Base-by-base conservation (phyloP, 345 rosid species). In the Salix udensis region DNA sequence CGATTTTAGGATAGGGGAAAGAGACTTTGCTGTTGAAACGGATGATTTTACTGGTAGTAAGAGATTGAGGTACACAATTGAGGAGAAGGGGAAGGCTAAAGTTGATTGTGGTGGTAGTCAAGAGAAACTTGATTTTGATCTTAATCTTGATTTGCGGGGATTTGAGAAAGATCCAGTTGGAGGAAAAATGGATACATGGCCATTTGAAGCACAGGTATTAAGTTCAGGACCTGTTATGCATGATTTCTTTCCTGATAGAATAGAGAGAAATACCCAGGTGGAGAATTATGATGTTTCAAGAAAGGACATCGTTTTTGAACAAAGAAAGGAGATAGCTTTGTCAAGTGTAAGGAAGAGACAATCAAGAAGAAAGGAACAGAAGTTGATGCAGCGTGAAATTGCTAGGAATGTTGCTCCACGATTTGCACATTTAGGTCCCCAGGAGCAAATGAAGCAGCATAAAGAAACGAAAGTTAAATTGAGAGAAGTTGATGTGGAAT, bases 31-130 rank as follows among this genome's bases (percentile, higher is more conserved):
- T 68, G 76, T 23, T 68, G 78, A 78, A 42, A 37, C 18, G 4
- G 69, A 23, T 10, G 28, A 61, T 26, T 44, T 70, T 73, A 74
- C 79, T 67, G 13, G 46, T 31, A 66, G 60, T 71, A 78, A 73
- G 69, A 84, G 68, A 34, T 75, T 61, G 74, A 81, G 68, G 34
- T 76, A 65, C 30, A 55, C 74, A 0, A 30, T 30, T 30, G 42
- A 60, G 31, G 78, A 78, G 23, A 80, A 71, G 40, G 86, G 82
- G 0, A 68, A 80, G 72, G 70, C 65, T 40, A 72, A 34, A 74
- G 24, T 75, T 2, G 77, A 70, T 67, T 70, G 70, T 16, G 65
- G 44, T 34, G 36, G 3, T 4, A 46, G 50, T 10, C 21, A 36
- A 21, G 1, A 18, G 12, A 67, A 52, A 53, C 75, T 16, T 68